These are phyloP conservation scores for Mikania micrantha DNA, from an alignment of 129 eudicot species.

Conservation along the genomic window DNA sequence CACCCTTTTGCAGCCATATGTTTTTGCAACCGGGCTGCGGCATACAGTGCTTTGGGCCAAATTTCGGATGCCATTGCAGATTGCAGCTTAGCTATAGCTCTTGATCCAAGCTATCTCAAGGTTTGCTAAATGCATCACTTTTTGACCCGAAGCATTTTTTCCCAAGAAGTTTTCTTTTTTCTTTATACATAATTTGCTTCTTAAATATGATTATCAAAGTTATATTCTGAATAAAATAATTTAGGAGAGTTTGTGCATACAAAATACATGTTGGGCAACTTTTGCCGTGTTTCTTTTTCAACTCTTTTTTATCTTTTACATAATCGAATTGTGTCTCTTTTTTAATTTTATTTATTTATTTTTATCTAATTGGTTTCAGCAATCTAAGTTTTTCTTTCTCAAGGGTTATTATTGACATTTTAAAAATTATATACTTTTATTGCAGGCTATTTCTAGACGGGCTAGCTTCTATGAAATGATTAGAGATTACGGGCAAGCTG, in stretches of 20 bases:
- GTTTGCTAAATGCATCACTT: constrained; percentile 35
- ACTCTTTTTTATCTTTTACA: background rate
- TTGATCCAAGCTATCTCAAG: constrained; percentile 70
- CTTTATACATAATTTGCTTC: background rate
- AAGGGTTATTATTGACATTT: background rate
- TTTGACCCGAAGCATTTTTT: background rate
- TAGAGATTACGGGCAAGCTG: constrained; percentile 72
- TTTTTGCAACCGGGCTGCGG: constrained; percentile 93
- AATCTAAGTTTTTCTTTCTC: background rate
- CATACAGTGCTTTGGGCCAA: constrained; percentile 73
- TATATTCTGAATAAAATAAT: background rate
- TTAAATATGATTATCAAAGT: background rate
- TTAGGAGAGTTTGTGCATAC: background rate
- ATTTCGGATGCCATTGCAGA: constrained; percentile 85
- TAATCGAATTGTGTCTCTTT: no score
- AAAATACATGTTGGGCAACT: background rate
- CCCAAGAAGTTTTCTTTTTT: background rate
- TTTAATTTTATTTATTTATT: no score
- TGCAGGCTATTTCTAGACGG: constrained; percentile 70
- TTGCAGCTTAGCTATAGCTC: constrained; percentile 90
- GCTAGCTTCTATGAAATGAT: constrained; percentile 67
- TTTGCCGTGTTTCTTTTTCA: background rate
- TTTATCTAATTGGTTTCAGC: no score
- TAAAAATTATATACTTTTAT: background rate
- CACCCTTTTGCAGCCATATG: constrained; percentile 90